phyloP scores from a whole-genome alignment of 2,329 filamentous ascomycete genomes.

The Hypoxylon sp. region DNA sequence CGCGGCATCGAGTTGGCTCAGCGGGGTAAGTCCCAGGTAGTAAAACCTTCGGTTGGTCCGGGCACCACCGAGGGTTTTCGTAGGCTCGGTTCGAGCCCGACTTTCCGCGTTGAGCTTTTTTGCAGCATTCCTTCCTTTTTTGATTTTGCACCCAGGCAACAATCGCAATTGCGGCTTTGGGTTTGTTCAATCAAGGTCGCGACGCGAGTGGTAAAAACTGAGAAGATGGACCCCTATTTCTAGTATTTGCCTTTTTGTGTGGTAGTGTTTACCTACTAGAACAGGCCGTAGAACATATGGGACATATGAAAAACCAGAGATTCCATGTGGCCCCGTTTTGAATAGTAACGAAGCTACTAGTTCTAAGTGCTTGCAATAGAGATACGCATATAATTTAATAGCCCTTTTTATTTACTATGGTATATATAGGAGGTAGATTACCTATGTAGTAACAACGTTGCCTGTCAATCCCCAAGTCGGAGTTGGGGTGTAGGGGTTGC shows the following conservation, averaged over 20 bases:
- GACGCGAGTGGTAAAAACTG: too few species aligned
- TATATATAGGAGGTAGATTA: not conserved
- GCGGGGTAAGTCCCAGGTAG: not conserved
- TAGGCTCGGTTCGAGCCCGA: not conserved
- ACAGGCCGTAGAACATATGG: too few species aligned
- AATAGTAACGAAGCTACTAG: too few species aligned
- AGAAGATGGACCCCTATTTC: too few species aligned
- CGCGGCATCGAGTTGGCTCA: not conserved
- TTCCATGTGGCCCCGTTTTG: too few species aligned
- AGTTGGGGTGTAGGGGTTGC: not conserved
- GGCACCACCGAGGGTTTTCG: not conserved
- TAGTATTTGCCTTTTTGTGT: too few species aligned
- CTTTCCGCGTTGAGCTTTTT: not conserved
- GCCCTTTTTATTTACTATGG: not conserved
- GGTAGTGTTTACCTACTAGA: too few species aligned
- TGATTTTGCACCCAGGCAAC: too few species aligned
- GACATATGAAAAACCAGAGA: too few species aligned
- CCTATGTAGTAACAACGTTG: not conserved
- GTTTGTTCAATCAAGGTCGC: too few species aligned
- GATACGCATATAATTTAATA: not conserved
- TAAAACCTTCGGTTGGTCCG: not conserved
- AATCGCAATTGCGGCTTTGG: too few species aligned
- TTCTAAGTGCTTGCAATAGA: not conserved
- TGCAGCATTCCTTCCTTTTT: not conserved
- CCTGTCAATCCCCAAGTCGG: not conserved